phyloP scores from a whole-genome alignment of 1,284 basidiomycete genomes.

The Peniophora sp. region DNA sequence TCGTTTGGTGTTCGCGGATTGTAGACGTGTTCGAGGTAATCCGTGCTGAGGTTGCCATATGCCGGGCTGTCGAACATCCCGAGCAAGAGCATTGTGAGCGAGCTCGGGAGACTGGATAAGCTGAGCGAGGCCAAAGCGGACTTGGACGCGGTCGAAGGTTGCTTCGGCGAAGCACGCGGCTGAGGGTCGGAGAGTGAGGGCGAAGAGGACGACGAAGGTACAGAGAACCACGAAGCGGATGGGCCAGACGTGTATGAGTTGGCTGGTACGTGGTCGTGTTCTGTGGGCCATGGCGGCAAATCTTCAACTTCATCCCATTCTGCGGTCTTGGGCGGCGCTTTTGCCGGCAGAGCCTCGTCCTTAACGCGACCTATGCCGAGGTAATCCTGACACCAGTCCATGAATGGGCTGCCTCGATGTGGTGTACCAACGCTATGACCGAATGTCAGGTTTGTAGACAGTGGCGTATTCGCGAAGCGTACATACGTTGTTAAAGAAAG shows the following conservation, averaged over 20 bases:
- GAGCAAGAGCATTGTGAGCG: conserved; percentile 85
- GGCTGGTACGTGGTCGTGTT: not conserved
- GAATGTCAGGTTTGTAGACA: no score
- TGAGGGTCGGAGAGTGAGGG: not conserved
- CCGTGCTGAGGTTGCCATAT: conserved; percentile 89
- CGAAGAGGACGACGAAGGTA: not conserved
- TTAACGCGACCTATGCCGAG: conserved; percentile 73
- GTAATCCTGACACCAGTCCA: conserved; percentile 96
- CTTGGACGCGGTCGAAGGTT: conserved; percentile 17
- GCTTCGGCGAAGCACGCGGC: no score
- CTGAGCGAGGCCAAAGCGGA: conserved; percentile 26
- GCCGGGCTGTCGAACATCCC: conserved; percentile 94
- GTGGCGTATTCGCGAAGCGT: no score
- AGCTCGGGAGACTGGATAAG: conserved; percentile 60
- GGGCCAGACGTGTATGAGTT: not conserved
- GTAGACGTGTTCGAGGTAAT: conserved; percentile 80
- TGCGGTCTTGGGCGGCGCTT: not conserved
- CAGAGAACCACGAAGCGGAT: conserved; percentile 8
- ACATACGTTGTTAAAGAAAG: conserved; percentile 70
- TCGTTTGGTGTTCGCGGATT: conserved; percentile 89
- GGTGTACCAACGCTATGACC: conserved; percentile 68
- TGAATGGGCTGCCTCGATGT: conserved; percentile 94
- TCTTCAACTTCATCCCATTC: not conserved
- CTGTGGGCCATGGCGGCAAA: not conserved
- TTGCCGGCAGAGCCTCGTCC: conserved; percentile 15